phyloP scores from a whole-genome alignment of 2,329 filamentous ascomycete species.

The Alternaria postmessia region DNA sequence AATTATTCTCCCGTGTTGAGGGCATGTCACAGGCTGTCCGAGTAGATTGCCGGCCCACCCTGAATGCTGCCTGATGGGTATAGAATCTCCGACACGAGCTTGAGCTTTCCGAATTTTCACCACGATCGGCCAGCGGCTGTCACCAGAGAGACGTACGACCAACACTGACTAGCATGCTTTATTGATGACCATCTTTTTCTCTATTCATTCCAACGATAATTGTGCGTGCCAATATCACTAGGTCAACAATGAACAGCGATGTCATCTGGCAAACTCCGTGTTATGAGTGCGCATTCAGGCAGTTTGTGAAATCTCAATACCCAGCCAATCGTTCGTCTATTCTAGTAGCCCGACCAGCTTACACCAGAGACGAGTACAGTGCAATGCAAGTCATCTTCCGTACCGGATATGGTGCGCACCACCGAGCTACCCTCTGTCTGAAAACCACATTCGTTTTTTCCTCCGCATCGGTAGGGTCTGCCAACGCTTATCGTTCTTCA shows the following conservation, averaged over 20 bases:
- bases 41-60: conserved; percentile 43
- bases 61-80: conserved; percentile 21
- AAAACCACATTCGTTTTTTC: conserved; percentile 9
- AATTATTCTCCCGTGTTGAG: conserved; percentile 40
- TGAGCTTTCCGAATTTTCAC: conserved; percentile 6
- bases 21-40: conserved; percentile 35
- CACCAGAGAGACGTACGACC: conserved; percentile 6
- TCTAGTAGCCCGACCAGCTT: conserved; percentile 6
- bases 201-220: neutral
- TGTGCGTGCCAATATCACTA: conserved; percentile 3
- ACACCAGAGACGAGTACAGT: conserved; percentile 6
- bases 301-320: conserved; percentile 16
- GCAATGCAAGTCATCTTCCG: conserved; percentile 27
- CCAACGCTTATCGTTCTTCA: conserved; percentile 8
- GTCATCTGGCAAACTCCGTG: conserved; percentile 4
- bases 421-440: conserved; percentile 11
- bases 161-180: conserved; percentile 16
- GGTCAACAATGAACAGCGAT: conserved; percentile 2
- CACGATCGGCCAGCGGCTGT: conserved; percentile 4
- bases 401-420: conserved; percentile 16
- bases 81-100: conserved; percentile 12
- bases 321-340: conserved; percentile 13
- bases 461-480: conserved; percentile 2
- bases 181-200: conserved; percentile 9
- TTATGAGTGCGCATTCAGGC: conserved; percentile 20